A percentile compares a stretch with the other conserved stretches of the same genome.
Conservation (phyloP, 208 protist species). For the Leishmania martiniquensis region DNA sequence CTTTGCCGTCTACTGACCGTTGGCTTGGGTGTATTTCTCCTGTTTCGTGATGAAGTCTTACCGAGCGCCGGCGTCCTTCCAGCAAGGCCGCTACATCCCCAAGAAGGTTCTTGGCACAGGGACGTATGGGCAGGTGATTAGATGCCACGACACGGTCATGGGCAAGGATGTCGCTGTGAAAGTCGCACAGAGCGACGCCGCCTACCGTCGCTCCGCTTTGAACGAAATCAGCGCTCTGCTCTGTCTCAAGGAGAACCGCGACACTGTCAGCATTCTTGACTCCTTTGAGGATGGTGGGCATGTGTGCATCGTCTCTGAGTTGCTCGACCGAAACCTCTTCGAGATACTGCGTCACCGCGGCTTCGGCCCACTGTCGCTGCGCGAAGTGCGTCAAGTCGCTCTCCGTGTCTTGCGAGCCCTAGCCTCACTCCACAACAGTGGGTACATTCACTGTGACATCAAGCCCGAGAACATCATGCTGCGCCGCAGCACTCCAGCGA, state of each 20-base stretch:
- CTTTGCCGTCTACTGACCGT: background rate
- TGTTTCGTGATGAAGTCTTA: constrained; percentile 53
- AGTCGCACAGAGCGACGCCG: constrained; percentile 74
- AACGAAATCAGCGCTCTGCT: constrained; percentile 79
- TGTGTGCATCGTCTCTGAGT: constrained; percentile 87
- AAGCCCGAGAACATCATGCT: constrained; percentile 97
- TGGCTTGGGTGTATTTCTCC: background rate
- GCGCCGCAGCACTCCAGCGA: constrained; percentile 16
- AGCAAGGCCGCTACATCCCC: constrained; percentile 67
- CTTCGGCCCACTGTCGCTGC: constrained; percentile 60
- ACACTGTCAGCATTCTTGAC: constrained; percentile 61
- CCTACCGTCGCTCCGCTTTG: constrained; percentile 82
- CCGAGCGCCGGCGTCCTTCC: constrained; percentile 41
- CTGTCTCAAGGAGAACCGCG: constrained; percentile 43
- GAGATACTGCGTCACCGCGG: constrained; percentile 55
- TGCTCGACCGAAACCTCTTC: constrained; percentile 78
- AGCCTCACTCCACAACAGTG: constrained; percentile 58
- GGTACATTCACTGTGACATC: constrained; percentile 97
- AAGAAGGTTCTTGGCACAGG: constrained; percentile 86
- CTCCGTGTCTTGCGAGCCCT: constrained; percentile 58
- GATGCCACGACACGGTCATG: constrained; percentile 85
- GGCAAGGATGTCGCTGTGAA: constrained; percentile 84
- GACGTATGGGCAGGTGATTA: constrained; percentile 92
- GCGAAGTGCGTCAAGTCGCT: constrained; percentile 58
- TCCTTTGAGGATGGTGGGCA: constrained; percentile 80